Conservation (phyloP, 352 stramenopile species). For the Globisporangium ultimum region DNA sequence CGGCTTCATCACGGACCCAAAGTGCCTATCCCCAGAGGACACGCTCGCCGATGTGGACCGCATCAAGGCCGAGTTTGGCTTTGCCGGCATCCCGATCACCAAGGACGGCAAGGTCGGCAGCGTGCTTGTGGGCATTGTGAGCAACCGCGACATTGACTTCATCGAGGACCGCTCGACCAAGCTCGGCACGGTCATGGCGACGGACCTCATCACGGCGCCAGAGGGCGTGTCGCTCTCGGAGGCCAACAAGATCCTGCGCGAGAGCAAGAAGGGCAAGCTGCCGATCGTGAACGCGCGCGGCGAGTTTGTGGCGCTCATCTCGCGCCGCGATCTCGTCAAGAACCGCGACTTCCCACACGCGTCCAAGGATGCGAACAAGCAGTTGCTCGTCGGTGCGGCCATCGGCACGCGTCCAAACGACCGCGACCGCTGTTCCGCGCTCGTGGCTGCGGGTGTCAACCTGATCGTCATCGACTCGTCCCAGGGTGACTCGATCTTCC, state of each 20-base stretch:
- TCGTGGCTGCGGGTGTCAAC: slow-evolving; percentile 96
- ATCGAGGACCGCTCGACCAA: slow-evolving; percentile 92
- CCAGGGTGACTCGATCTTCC: slow-evolving; percentile 96
- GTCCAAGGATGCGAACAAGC: slow-evolving; percentile 98
- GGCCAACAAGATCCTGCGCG: slow-evolving; percentile 97
- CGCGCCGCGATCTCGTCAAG: slow-evolving; percentile 97
- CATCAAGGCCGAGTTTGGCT: slow-evolving; percentile 96
- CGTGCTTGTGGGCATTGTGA: slow-evolving; percentile 98
- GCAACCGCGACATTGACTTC: slow-evolving; percentile 99
- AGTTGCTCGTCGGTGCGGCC: slow-evolving; percentile 97
- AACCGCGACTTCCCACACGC: slow-evolving; percentile 96
- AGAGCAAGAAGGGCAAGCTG: slow-evolving; percentile 99
- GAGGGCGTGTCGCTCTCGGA: slow-evolving; percentile 95
- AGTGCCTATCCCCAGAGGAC: slow-evolving; percentile 94
- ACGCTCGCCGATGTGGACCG: slow-evolving; percentile 95
- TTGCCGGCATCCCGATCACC: slow-evolving; percentile 99
- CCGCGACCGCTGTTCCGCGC: slow-evolving; percentile 88
- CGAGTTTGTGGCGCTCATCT: slow-evolving; percentile 98
- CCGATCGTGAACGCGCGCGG: slow-evolving; percentile 98
- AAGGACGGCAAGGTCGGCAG: slow-evolving; percentile 96
- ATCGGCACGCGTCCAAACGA: slow-evolving; percentile 98
- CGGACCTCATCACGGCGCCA: slow-evolving; percentile 90
- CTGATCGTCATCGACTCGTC: slow-evolving; percentile 99
- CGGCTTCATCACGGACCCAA: slow-evolving; percentile 99
- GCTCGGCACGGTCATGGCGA: slow-evolving; percentile 88